Conservation (phyloP, 495 filamentous ascomycete species). For the Podospora pseudocomata region DNA sequence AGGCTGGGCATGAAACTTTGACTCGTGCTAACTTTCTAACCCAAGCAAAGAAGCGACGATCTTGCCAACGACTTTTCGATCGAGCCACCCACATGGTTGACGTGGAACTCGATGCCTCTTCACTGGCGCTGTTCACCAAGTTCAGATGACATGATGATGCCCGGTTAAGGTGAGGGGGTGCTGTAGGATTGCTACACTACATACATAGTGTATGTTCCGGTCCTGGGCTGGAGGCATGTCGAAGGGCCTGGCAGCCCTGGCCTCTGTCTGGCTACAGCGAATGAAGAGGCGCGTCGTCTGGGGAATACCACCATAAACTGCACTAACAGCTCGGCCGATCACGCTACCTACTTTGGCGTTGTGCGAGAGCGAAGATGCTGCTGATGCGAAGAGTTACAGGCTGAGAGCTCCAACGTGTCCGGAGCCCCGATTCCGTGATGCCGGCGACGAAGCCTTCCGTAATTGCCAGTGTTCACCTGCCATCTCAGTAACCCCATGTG, state of each 20-base stretch:
- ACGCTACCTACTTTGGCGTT: background rate
- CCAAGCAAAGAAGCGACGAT: background rate
- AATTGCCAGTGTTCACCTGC: background rate
- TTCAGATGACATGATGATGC: slow-evolving; percentile 1
- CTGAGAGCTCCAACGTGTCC: background rate
- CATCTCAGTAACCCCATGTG: background rate
- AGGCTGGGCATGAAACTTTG: slow-evolving; percentile 10
- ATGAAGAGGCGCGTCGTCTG: background rate
- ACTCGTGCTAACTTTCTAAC: background rate
- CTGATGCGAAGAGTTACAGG: background rate
- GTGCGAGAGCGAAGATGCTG: background rate
- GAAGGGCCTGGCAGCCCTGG: background rate
- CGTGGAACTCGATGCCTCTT: background rate
- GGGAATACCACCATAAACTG: background rate
- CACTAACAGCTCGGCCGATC: background rate
- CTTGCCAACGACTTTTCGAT: background rate
- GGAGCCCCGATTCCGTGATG: slow-evolving; percentile 30
- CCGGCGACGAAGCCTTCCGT: slow-evolving; percentile 16
- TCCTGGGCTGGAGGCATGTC: background rate
- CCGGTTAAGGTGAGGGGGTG: background rate
- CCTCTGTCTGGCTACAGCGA: background rate
- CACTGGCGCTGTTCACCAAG: background rate
- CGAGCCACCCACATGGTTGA: background rate
- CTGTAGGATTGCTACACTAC: background rate
- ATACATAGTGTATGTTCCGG: background rate